These are phyloP conservation scores for Durio zibethinus DNA, from an alignment of 345 rosid species.

Conservation along the genomic window DNA sequence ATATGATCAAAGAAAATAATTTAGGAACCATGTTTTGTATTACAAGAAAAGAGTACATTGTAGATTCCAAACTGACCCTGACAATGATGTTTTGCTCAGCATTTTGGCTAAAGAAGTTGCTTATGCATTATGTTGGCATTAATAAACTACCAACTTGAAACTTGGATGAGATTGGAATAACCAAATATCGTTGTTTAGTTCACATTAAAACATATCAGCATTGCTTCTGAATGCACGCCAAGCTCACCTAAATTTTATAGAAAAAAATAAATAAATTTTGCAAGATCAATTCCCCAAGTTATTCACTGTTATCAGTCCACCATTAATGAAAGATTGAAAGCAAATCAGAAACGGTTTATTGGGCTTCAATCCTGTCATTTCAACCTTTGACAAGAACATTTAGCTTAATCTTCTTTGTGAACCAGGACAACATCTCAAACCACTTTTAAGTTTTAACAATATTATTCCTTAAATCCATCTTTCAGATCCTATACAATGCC, in stretches of 20 bases:
- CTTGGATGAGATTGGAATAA: background rate
- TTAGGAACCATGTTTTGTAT: background rate
- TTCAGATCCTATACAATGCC: background rate
- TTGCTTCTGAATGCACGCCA: background rate
- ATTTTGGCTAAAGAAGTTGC: background rate
- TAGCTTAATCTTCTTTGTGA: background rate
- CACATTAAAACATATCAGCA: background rate
- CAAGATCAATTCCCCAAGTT: background rate
- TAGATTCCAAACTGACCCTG: background rate
- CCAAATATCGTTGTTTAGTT: background rate
- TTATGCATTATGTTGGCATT: background rate
- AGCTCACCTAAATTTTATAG: background rate
- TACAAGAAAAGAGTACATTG: background rate
- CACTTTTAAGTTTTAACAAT: background rate
- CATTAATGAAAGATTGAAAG: background rate
- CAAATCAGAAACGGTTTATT: background rate
- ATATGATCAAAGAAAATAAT: background rate
- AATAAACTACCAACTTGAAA: background rate
- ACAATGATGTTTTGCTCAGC: background rate
- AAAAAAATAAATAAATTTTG: background rate
- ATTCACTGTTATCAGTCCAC: background rate
- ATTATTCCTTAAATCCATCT: background rate
- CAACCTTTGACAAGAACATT: background rate
- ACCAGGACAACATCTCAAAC: background rate
- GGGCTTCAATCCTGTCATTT: background rate